phyloP scores from a whole-genome alignment of 176 grass and related monocot species.

The Ampelocalamus luodianensis region DNA sequence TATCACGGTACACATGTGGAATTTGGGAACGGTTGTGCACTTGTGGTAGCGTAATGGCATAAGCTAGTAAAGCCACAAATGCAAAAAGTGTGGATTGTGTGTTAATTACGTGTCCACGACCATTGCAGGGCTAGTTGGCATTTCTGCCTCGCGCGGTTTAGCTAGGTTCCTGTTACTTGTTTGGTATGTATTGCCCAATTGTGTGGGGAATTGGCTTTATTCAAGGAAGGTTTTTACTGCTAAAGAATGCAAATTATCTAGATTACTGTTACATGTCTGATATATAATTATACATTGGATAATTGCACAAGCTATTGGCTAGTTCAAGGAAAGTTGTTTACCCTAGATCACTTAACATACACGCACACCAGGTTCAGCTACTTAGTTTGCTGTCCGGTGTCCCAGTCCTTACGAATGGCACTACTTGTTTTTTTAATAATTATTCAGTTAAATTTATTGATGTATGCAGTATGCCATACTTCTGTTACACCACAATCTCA shows the following conservation, averaged over 20 bases:
- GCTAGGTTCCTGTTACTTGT: not conserved
- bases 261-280: not conserved
- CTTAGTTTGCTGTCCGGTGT: not conserved
- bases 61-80: not conserved
- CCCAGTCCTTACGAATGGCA: not conserved
- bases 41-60: not conserved
- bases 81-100: not conserved
- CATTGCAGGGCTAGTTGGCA: not conserved
- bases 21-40: not conserved
- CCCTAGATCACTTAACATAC: not conserved
- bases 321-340: not conserved
- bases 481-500: slow-evolving; percentile 9
- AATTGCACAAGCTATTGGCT: not conserved
- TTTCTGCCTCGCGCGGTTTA: not conserved
- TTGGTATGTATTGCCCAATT: not conserved
- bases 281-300: not conserved
- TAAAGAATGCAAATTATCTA: not conserved
- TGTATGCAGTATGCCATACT: not conserved
- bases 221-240: not conserved
- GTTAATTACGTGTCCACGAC: not conserved
- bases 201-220: not conserved
- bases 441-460: not conserved
- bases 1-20: not conserved
- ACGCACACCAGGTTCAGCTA: not conserved
- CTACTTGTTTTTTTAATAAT: slow-evolving; percentile 1